Base-by-base conservation (phyloP, 345 rosid species). In the Lumnitzera racemosa region DNA sequence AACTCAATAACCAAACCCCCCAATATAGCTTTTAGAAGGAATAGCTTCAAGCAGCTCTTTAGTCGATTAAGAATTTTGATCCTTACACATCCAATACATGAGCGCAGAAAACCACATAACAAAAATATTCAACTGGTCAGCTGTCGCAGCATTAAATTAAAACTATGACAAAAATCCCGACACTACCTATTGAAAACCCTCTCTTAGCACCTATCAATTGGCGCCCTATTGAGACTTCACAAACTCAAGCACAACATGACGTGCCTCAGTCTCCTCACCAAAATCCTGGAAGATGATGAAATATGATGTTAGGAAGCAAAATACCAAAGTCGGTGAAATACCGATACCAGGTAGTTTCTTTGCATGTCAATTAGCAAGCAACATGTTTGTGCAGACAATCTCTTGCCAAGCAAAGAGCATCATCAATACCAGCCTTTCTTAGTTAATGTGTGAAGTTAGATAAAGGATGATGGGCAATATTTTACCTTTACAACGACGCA, bases 401-500 rank as follows among this genome's bases (percentile, higher is more conserved):
- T 36, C 6, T 9, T 36, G 10, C 43, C 7, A 2, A 9, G 43
- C 36, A 29, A 29, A 36, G 43, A 6, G 10, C 43, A 36, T 9
- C 10, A 36, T 9, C 11, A 1, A 36, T 7, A 36, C 7, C 10
- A 36, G 43, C 9, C 5, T 36, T 9, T 36, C 43, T 36, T 36
- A 58, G 23, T 12, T 1, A 5, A 12, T 23, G 20, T 1, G 43
- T 27, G 4, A 24, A 23, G 10, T 11, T 15, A 55, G 15, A 57
- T 12, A 11, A 41, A 5, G 10, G 25, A 20, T 8, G 17, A 27
- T 12, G 17, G 13, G 24, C 14, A 46, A 25, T 36, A 41, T 50
- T n/a, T 23, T 68, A 88, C 97, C 98, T 86, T 84, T 58, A 91
- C 86, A 29, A 88, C 96, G 8, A 84, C 69, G 15, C 96, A 91